Percentiles rank a stretch among this genome's conserved stretches.
Evolutionary conservation across 306 rosid species (phyloP).

Genomic region (Castanea crenata): DNA sequence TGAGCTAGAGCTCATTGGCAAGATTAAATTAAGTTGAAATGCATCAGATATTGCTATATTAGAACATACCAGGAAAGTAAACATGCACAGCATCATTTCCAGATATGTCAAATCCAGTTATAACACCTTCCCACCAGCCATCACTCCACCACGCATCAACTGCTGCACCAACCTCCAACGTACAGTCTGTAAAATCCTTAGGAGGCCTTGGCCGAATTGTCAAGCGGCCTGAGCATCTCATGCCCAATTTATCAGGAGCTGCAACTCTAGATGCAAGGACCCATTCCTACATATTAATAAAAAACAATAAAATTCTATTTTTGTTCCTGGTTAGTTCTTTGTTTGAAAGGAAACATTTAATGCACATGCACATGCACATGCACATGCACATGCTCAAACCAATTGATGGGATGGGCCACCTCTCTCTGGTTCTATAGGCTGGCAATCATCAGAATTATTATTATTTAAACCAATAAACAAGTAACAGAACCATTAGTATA

Average conservation of each 20-base stretch:
- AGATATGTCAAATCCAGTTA: constrained; percentile 41
- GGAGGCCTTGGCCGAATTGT: constrained; percentile 64
- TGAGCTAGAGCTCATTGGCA: no score
- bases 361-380: not conserved
- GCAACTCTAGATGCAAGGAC: constrained; percentile 61
- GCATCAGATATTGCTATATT: not conserved
- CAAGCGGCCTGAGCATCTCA: constrained; percentile 68
- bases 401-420: not conserved
- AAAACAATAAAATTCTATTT: constrained; percentile 19
- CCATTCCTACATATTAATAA: constrained; percentile 67
- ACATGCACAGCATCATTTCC: constrained; percentile 53
- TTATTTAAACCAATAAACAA: not conserved
- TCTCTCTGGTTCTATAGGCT: no score
- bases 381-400: not conserved
- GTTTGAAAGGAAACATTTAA: constrained; percentile 7
- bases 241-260: constrained; percentile 65
- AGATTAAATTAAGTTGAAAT: not conserved
- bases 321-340: constrained; percentile 12
- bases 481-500: not conserved
- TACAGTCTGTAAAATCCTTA: constrained; percentile 17
- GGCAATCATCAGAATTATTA: not conserved
- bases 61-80: constrained; percentile 63
- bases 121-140: constrained; percentile 92
- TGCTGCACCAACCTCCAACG: constrained; percentile 54
- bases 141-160: constrained; percentile 88